Percentiles rank a stretch among this genome's conserved stretches.
These are phyloP conservation scores for Skeletonema grethae DNA, from an alignment of 108 stramenopile genomes.

Conservation along the genomic window DNA sequence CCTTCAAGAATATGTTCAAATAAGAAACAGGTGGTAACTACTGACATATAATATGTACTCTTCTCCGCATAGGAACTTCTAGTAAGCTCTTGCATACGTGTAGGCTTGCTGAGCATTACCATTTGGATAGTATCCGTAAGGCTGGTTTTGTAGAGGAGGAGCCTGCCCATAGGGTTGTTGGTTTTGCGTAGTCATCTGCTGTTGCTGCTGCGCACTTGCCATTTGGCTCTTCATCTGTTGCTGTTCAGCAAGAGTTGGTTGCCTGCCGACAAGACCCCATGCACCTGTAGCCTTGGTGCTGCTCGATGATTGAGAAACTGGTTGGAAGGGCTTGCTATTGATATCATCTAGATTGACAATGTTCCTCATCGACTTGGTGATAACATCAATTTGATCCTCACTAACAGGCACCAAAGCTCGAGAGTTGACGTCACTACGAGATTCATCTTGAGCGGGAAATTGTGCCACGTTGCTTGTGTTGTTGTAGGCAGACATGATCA, in stretches of 20 bases:
- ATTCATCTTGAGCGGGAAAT: background rate
- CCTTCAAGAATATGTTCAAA: background rate
- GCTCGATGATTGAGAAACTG: background rate
- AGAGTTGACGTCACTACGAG: slow-evolving; percentile 3
- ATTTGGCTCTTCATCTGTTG: slow-evolving; percentile 16
- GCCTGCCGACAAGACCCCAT: slow-evolving; percentile 24
- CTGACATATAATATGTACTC: background rate
- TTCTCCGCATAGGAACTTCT: background rate
- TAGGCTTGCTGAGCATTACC: background rate
- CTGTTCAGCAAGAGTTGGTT: slow-evolving; percentile 39
- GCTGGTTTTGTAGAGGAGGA: background rate
- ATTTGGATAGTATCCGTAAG: background rate
- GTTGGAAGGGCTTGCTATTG: slow-evolving; percentile 2
- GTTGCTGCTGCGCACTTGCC: background rate
- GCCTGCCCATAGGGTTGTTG: background rate
- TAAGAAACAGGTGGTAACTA: background rate
- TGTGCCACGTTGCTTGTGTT: slow-evolving; percentile 5
- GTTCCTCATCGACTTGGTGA: slow-evolving; percentile 37
- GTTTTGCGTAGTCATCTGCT: background rate
- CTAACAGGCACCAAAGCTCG: slow-evolving; percentile 28
- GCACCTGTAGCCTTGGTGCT: slow-evolving; percentile 1
- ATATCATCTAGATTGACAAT: slow-evolving; percentile 52
- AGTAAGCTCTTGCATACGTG: background rate
- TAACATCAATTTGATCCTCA: slow-evolving; percentile 28
- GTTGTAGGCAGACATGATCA: slow-evolving; percentile 31